Base-by-base conservation (phyloP, 257 asterid species). In the Fraxinus quadrangulata region DNA sequence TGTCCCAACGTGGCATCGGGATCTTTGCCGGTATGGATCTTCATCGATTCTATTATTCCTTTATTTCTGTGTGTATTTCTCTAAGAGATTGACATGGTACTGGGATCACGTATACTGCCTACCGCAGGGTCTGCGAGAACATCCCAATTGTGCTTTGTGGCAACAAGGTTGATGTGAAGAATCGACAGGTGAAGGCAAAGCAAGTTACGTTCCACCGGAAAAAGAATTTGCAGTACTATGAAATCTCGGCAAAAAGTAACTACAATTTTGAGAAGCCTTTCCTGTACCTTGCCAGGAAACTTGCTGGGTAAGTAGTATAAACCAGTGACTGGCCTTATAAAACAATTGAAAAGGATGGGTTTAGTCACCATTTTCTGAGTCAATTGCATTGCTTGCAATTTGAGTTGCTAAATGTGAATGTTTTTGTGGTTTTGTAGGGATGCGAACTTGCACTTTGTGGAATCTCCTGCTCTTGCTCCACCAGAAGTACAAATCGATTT, bases 241-340 rank as follows among this genome's bases (percentile, higher is more conserved):
- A 90, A 83, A 89, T 90, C 12, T 90, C 93, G 0, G 97, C 97
- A 10, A 91, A 91, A 92, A 91, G 97, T 34, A 91, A 91, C 78
- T 91, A 91, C 87, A 91, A 91, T 82, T 91, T 91, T 19, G 97
- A 91, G 92, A 91, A 91, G 87, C 97, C 97, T 47, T 90, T 87
- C 87, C 82, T 88, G 16, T 86, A 83, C 83, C 91, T 87, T 45
- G 90, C 93, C 76, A 85, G 93, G 84, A 90, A 90, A 70, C 96
- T 90, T 82, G 96, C 92, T 73, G 96, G 96, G 96, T 90, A 82
- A 24, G 79, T 63, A 49, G 33, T 23, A 26, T 24, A 21, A 23
- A 61, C 14, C 16, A 21, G 31, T 61, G 14, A 23, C 67, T 23
- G 31, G 16, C 67, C 24, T n/a, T 54, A 12, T 59, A 19, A 54